Evolutionary conservation across 176 grass and related monocot genomes (phyloP).

Genomic region (Neostapfia colusana): DNA sequence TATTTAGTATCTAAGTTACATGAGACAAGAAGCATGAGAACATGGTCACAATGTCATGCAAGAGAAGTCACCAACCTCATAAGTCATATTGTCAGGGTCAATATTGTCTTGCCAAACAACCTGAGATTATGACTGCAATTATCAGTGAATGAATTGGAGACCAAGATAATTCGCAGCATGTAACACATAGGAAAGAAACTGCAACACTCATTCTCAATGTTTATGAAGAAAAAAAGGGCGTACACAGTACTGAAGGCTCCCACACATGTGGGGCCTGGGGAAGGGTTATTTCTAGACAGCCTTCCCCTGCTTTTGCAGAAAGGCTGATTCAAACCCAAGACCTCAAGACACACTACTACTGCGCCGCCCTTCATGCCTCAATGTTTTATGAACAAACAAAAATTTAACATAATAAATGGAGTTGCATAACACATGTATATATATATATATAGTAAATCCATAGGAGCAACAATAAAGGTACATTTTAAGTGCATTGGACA

Average conservation of each 20-base stretch:
- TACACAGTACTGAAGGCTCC: too few relatives aligned
- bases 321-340: too few relatives aligned
- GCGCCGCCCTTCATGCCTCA: too few relatives aligned
- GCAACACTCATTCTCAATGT: too few relatives aligned
- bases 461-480: background rate
- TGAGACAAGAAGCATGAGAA: constrained; percentile 12
- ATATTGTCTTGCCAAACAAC: constrained; percentile 93
- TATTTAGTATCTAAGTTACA: constrained; percentile 11
- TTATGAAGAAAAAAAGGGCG: too few relatives aligned
- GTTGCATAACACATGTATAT: background rate
- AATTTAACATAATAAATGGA: background rate
- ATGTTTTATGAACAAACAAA: background rate
- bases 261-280: too few relatives aligned
- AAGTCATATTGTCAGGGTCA: constrained; percentile 96
- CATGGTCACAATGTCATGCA: background rate
- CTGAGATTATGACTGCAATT: constrained; percentile 43
- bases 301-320: too few relatives aligned
- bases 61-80: constrained; percentile 69
- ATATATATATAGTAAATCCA: background rate
- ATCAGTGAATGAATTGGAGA: constrained; percentile 26
- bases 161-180: background rate
- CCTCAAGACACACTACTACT: too few relatives aligned
- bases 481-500: too few relatives aligned
- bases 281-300: too few relatives aligned
- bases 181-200: background rate